These are phyloP conservation scores for Bidens hawaiensis DNA, from an alignment of 140 eudicot species.

Conservation along the genomic window DNA sequence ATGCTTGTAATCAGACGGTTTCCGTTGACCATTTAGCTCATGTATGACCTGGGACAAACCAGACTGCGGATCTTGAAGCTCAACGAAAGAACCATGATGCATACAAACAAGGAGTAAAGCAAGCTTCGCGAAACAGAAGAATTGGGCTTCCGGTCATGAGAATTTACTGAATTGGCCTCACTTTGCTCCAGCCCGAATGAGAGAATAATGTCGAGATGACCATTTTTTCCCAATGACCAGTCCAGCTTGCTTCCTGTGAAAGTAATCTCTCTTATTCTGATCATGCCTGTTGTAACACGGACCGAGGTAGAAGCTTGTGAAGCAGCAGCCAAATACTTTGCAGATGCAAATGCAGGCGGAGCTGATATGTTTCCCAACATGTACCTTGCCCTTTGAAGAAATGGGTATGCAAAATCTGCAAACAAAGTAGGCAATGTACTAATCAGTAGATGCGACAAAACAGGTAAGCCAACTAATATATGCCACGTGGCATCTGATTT, in stretches of 20 bases:
- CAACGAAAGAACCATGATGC: conserved; percentile 54
- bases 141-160: conserved; percentile 15
- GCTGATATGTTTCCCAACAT: conserved; percentile 67
- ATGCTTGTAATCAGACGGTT: conserved; percentile 25
- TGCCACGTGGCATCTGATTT: not conserved
- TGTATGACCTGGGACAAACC: conserved; percentile 39
- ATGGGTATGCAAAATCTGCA: conserved; percentile 63
- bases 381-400: conserved; percentile 52
- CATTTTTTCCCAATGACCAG: conserved; percentile 50
- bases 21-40: conserved; percentile 27
- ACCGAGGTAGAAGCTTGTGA: conserved; percentile 63
- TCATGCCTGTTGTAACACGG: conserved; percentile 77
- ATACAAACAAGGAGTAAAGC: conserved; percentile 49
- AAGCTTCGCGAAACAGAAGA: conserved; percentile 45
- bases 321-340: conserved; percentile 60
- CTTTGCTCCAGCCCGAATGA: conserved; percentile 36
- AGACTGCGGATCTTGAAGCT: conserved; percentile 60
- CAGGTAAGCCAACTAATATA: not conserved
- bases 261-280: conserved; percentile 48
- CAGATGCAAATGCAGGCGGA: conserved; percentile 79
- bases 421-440: not conserved
- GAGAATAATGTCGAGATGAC: conserved; percentile 52
- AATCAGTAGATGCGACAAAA: not conserved
- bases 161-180: conserved; percentile 26
- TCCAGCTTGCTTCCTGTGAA: conserved; percentile 39